Evolutionary conservation across 129 eudicot species (phyloP).

Genomic region (Apium graveolens): DNA sequence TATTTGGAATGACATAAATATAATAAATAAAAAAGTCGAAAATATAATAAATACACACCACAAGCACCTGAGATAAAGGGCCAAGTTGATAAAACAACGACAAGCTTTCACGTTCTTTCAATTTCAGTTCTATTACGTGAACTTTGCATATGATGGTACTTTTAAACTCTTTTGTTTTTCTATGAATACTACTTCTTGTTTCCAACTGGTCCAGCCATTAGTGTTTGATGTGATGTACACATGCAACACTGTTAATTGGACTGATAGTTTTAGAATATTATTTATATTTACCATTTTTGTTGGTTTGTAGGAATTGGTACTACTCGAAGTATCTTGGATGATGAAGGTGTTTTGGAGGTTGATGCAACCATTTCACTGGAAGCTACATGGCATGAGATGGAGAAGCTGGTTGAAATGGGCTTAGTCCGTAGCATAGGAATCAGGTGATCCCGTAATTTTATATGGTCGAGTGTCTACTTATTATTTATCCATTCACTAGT

Average conservation of each 20-base stretch:
- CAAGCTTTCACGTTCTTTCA: neutral
- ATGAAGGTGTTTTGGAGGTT: constrained; percentile 77
- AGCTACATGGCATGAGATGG: constrained; percentile 93
- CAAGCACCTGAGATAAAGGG: neutral
- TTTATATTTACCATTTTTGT: neutral
- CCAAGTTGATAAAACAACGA: neutral
- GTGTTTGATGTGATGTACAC: neutral
- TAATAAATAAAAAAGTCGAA: too few relatives aligned
- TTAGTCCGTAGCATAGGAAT: constrained; percentile 83
- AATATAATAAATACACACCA: neutral
- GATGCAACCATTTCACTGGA: constrained; percentile 74
- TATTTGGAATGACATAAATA: neutral
- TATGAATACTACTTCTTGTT: neutral
- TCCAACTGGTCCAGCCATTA: too few relatives aligned
- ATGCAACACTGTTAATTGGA: neutral
- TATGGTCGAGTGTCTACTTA: too few relatives aligned
- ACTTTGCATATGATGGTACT: neutral
- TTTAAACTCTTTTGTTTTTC: neutral
- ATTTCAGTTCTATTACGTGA: neutral
- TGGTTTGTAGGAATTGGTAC: constrained; percentile 59
- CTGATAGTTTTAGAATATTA: too few relatives aligned
- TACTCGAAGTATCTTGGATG: constrained; percentile 61
- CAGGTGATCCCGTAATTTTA: constrained; percentile 28
- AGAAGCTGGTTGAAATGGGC: constrained; percentile 68
- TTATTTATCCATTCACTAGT: too few relatives aligned